Base-by-base conservation (phyloP, 164 flowering plant genomes). In the Macadamia integrifolia region DNA sequence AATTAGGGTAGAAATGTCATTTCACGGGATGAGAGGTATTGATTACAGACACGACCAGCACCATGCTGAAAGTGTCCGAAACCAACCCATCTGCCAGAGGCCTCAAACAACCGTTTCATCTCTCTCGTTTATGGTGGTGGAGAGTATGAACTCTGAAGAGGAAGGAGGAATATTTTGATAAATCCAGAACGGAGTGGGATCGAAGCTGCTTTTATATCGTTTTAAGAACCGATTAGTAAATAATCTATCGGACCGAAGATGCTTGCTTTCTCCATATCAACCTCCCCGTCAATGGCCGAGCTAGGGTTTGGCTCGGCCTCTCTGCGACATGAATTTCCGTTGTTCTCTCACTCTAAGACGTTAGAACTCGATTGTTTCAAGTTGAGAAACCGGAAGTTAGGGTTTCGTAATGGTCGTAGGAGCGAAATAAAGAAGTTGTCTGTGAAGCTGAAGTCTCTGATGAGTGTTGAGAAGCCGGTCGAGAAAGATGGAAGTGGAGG, bases 401-500 rank as follows among this genome's bases (percentile, higher is more conserved):
- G 70, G 48, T 12, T 53, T 60, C 14, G 32, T 15, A 48, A 55
- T 52, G 40, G 57, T 61, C 53, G 53, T 11, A 55, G 63, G 50
- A 69, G 66, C 66, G 69, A 9, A n/a, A 32, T 59, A 67, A 65
- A 59, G 1, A 72, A 23, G 23, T 23, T 63, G 23, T 56, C 9
- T 6, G 67, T 70, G 63, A 69, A 61, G 75, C 2, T 74, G 32
- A 64, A 69, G n/a, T 72, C 88, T 35, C 72, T 76, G 69, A 32
- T 84, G 76, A 74, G 74, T 63, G 83, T 71, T 53, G 90, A 82
- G 60, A 60, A 69, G 71, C 66, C 14, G 43, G 77, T 65, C 75
- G 77, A 72, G 74, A 66, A 72, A 29, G 76, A 65, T 31, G 78
- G 58, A 46, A 65, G 61, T 56, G 76, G 71, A 53, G 79, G 61